These are phyloP conservation scores for Myxozyma monticola DNA, from an alignment of 805 yeast species.

Conservation along the genomic window DNA sequence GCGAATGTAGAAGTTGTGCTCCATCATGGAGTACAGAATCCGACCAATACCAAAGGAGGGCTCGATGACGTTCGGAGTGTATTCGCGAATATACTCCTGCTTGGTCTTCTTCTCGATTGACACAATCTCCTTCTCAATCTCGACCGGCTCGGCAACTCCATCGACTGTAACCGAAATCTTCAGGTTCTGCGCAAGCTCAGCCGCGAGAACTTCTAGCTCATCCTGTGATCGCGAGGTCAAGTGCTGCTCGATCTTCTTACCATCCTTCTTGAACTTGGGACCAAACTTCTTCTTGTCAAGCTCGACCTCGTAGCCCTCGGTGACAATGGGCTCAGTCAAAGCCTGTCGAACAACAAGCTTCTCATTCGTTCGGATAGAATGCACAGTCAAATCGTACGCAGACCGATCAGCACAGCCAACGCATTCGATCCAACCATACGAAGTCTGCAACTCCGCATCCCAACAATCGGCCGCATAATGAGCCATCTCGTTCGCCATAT, in stretches of 20 bases:
- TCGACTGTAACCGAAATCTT: slow-evolving; percentile 67
- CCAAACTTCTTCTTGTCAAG: slow-evolving; percentile 95
- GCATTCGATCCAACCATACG: slow-evolving; percentile 99
- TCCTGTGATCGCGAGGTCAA: slow-evolving; percentile 74
- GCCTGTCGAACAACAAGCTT: slow-evolving; percentile 92
- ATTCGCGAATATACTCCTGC: slow-evolving; percentile 91
- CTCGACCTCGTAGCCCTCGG: slow-evolving; percentile 80
- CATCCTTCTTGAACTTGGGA: slow-evolving; percentile 96
- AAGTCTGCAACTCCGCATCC: slow-evolving; percentile 96
- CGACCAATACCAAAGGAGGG: slow-evolving; percentile 99
- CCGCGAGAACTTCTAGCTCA: slow-evolving; percentile 74
- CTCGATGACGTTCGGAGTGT: slow-evolving; percentile 94
- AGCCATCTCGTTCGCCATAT: slow-evolving; percentile 98
- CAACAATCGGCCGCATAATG: slow-evolving; percentile 99
- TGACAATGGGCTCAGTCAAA: slow-evolving; percentile 77
- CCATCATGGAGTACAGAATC: slow-evolving; percentile 87
- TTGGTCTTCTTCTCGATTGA: slow-evolving; percentile 74
- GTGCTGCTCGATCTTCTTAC: slow-evolving; percentile 86
- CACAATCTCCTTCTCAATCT: slow-evolving; percentile 70
- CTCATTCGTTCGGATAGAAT: slow-evolving; percentile 91
- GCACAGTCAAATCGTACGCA: slow-evolving; percentile 95
- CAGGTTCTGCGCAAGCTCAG: slow-evolving; percentile 62
- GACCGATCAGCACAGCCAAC: slow-evolving; percentile 99
- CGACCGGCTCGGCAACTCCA: slow-evolving; percentile 62
- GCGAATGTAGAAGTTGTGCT: slow-evolving; percentile 93